phyloP scores from a whole-genome alignment of 768 basidiomycete genomes.

The Podaxis rugospora region DNA sequence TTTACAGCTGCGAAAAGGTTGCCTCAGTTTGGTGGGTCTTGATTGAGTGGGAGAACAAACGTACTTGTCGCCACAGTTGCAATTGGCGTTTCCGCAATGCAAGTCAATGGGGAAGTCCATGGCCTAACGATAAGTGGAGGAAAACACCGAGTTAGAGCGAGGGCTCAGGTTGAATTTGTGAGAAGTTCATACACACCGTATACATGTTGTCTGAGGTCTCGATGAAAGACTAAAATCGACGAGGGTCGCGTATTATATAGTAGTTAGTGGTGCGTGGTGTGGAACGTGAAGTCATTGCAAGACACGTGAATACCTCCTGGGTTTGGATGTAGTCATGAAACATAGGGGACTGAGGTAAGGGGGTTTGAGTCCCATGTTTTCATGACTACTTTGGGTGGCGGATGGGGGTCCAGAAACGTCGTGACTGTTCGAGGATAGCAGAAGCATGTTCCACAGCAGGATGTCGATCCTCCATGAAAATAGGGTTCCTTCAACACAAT shows the following conservation, averaged over 20 bases:
- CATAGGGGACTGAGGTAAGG: not conserved
- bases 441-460: too few species aligned
- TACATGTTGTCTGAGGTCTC: not conserved
- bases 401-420: too few species aligned
- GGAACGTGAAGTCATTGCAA: not conserved
- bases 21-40: not conserved
- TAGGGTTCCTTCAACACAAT: too few species aligned
- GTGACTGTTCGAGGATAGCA: too few species aligned
- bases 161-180: not conserved
- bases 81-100: conserved; percentile 5
- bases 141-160: not conserved
- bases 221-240: not conserved
- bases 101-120: not conserved
- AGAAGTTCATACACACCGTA: not conserved
- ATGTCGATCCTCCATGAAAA: too few species aligned
- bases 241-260: not conserved
- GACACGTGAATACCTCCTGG: not conserved
- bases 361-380: not conserved
- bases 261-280: not conserved
- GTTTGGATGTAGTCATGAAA: not conserved
- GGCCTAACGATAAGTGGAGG: not conserved
- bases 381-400: too few species aligned
- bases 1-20: not conserved
- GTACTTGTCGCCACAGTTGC: conserved; percentile 5
- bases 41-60: not conserved